These are phyloP conservation scores for Sarocladium oryzae DNA, from an alignment of 2,329 filamentous ascomycete species.

Conservation along the genomic window DNA sequence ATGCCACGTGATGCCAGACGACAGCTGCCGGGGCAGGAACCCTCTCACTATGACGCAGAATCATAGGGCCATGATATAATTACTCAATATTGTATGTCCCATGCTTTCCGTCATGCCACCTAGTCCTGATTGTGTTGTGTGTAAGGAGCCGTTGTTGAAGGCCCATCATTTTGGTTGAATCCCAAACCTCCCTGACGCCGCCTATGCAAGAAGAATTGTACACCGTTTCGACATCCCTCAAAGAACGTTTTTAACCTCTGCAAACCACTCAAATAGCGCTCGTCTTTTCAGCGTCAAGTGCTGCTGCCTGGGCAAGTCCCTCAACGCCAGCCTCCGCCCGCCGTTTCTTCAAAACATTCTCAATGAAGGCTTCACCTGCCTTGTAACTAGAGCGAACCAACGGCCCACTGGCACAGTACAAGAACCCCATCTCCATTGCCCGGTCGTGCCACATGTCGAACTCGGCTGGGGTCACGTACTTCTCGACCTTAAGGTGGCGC, in stretches of 20 bases:
- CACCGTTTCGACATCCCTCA: not conserved
- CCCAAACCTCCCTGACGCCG: not conserved
- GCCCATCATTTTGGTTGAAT: conserved; percentile 2
- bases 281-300: conserved; percentile 25
- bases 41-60: not conserved
- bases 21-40: not conserved
- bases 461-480: conserved; percentile 84
- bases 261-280: conserved; percentile 7
- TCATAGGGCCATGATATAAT: no score
- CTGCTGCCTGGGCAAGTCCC: conserved; percentile 32
- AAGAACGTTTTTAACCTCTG: not conserved
- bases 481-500: conserved; percentile 92
- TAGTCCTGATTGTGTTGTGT: not conserved
- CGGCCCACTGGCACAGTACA: conserved; percentile 92
- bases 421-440: conserved; percentile 88
- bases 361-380: conserved; percentile 96
- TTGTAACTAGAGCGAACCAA: conserved; percentile 95
- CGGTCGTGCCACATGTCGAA: conserved; percentile 90
- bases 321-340: conserved; percentile 39
- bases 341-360: conserved; percentile 86
- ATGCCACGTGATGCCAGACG: not conserved
- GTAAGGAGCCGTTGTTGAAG: conserved; percentile 13
- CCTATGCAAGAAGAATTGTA: conserved; percentile 1
- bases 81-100: no score
- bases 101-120: no score